A percentile compares a stretch with the other conserved stretches of the same genome.
phyloP scores from a whole-genome alignment of 345 rosid genomes.

The Geranium brycei region DNA sequence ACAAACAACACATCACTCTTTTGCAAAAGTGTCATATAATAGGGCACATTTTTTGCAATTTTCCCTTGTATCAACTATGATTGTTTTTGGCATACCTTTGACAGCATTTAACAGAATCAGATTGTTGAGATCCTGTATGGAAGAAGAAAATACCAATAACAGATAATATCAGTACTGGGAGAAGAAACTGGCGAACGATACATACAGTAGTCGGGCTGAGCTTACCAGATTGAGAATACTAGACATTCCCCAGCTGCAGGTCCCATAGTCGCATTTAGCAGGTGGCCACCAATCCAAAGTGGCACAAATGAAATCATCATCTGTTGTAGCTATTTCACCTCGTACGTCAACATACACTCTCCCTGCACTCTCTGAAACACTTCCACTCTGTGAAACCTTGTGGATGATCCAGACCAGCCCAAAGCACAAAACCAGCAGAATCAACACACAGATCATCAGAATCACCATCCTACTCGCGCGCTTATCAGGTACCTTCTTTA shows the following conservation, averaged over 20 bases:
- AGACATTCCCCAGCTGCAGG: constrained; percentile 37
- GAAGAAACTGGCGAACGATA: not conserved
- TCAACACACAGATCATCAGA: not conserved
- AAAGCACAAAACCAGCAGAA: not conserved
- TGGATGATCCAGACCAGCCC: not conserved
- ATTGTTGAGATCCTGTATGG: constrained; percentile 44
- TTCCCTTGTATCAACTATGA: not conserved
- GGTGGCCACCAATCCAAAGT: constrained; percentile 50
- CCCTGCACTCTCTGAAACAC: constrained; percentile 6
- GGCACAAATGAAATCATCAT: constrained; percentile 33
- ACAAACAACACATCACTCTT: no score
- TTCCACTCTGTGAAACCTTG: not conserved
- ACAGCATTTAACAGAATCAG: constrained; percentile 46
- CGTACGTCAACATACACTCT: constrained; percentile 28
- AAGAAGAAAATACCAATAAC: not conserved
- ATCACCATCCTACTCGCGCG: not conserved
- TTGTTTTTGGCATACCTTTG: constrained; percentile 26
- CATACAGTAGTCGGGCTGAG: not conserved
- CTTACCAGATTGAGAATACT: constrained; percentile 34
- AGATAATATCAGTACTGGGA: not conserved
- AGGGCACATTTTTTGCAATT: not conserved
- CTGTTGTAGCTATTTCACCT: constrained; percentile 23
- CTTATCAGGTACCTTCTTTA: not conserved
- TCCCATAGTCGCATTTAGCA: constrained; percentile 39
- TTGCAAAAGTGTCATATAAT: not conserved